A percentile compares a stretch with the other conserved stretches of the same genome.
phyloP scores from a whole-genome alignment of 305 asterid genomes.

The Fraxinus paxiana region DNA sequence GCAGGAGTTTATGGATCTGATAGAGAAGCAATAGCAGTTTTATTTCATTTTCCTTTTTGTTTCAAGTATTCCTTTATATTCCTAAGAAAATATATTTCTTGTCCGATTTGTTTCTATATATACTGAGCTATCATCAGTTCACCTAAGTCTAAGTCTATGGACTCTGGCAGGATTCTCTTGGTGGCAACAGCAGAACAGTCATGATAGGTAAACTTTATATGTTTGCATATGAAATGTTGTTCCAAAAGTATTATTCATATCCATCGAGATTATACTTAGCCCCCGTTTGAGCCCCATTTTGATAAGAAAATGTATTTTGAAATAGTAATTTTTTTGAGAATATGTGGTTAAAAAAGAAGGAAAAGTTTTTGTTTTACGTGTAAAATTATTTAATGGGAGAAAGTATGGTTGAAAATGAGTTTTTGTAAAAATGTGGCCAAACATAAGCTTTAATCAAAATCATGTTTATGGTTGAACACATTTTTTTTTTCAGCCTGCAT shows the following conservation, averaged over 20 bases:
- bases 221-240: not conserved
- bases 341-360: not conserved
- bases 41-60: conserved; percentile 11
- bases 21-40: not conserved
- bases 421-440: not conserved
- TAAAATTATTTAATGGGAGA: not conserved
- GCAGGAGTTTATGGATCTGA: conserved; percentile 1
- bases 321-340: not conserved
- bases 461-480: conserved; percentile 16
- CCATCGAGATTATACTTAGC: not conserved
- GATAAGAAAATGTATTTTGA: not conserved
- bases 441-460: not conserved
- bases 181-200: conserved; percentile 97
- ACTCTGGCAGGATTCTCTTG: conserved; percentile 89
- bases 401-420: not conserved
- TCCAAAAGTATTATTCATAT: not conserved
- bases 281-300: not conserved
- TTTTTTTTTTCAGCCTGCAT: conserved; percentile 68
- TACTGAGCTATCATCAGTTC: conserved; percentile 6
- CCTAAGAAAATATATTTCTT: conserved; percentile 5
- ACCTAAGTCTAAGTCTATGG: not conserved
- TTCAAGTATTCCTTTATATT: conserved; percentile 5
- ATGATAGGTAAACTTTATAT: conserved; percentile 73
- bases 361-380: not conserved
- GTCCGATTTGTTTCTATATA: not conserved